Evolutionary conservation across 2,329 filamentous ascomycete species (phyloP).

Genomic region (Rugonectria rugulosa): DNA sequence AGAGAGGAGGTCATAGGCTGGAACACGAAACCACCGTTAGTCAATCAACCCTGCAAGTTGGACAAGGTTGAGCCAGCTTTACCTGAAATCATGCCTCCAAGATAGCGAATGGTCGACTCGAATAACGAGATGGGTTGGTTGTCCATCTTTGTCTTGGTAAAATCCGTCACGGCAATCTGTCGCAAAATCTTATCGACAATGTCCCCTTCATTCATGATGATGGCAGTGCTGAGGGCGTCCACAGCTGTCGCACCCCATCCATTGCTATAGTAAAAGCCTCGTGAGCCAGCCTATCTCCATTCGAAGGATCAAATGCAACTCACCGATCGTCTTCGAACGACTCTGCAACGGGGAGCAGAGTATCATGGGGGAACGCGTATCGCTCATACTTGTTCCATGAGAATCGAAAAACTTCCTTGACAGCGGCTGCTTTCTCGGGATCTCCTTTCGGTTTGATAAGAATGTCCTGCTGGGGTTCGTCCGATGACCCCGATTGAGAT

Average conservation of each 20-base stretch:
- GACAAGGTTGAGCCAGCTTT: too few species aligned
- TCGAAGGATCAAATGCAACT: not conserved
- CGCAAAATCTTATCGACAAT: slow-evolving; percentile 27
- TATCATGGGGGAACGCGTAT: slow-evolving; percentile 30
- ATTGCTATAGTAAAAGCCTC: slow-evolving; percentile 18
- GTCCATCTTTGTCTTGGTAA: slow-evolving; percentile 12
- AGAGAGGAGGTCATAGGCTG: slow-evolving; percentile 27
- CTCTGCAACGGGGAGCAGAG: slow-evolving; percentile 17
- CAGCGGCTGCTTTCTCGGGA: slow-evolving; percentile 14
- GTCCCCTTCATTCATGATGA: slow-evolving; percentile 26
- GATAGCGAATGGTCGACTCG: slow-evolving; percentile 30
- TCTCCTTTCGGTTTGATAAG: not conserved
- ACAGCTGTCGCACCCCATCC: slow-evolving; percentile 33
- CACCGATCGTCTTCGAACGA: slow-evolving; percentile 29
- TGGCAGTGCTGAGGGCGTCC: slow-evolving; percentile 30
- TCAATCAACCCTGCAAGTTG: fast-evolving
- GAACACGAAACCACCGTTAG: not conserved
- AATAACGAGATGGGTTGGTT: slow-evolving; percentile 24
- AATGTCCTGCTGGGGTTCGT: not conserved
- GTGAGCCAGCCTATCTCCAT: not conserved
- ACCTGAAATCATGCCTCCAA: slow-evolving; percentile 29
- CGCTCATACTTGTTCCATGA: slow-evolving; percentile 31
- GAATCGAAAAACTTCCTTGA: slow-evolving; percentile 24
- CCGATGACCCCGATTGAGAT: not conserved
- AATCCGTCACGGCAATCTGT: slow-evolving; percentile 26